Conservation (phyloP, 208 protist genomes). For the Leishmania major region DNA sequence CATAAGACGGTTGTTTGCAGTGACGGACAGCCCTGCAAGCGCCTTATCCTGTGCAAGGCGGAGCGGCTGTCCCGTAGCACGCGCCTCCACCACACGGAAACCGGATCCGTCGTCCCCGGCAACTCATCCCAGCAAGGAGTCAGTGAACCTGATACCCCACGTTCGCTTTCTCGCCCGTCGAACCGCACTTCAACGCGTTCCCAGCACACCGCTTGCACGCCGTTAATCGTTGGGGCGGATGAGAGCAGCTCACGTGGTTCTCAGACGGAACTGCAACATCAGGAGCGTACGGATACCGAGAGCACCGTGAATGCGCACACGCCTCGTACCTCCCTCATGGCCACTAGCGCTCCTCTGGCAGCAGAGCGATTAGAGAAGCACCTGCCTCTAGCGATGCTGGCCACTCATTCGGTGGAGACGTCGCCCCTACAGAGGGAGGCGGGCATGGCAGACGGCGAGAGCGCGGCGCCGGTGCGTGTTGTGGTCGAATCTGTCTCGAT, state of each 20-base stretch:
- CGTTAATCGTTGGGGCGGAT: neutral
- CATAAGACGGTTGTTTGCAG: slow-evolving; percentile 11
- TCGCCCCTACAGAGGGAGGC: slow-evolving; percentile 7
- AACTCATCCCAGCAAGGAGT: neutral
- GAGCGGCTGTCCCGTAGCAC: neutral
- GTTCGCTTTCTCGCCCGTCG: neutral
- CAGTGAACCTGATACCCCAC: neutral
- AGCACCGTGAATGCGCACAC: too few species aligned
- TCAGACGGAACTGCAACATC: neutral
- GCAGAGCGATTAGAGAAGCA: neutral
- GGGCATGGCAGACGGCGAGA: slow-evolving; percentile 12
- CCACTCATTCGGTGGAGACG: neutral
- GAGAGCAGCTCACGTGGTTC: neutral
- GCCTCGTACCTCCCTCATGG: neutral
- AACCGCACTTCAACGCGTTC: neutral
- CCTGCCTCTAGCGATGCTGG: neutral
- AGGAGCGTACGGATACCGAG: neutral
- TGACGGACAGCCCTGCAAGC: slow-evolving; percentile 5
- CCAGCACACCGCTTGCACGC: neutral
- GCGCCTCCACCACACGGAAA: neutral
- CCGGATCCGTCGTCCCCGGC: neutral
- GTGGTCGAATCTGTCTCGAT: neutral
- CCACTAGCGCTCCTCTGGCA: neutral
- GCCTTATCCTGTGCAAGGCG: slow-evolving; percentile 7
- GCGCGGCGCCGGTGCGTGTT: neutral